Base-by-base conservation (phyloP, 768 basidiomycete genomes). In the Lentinus tigrinus region DNA sequence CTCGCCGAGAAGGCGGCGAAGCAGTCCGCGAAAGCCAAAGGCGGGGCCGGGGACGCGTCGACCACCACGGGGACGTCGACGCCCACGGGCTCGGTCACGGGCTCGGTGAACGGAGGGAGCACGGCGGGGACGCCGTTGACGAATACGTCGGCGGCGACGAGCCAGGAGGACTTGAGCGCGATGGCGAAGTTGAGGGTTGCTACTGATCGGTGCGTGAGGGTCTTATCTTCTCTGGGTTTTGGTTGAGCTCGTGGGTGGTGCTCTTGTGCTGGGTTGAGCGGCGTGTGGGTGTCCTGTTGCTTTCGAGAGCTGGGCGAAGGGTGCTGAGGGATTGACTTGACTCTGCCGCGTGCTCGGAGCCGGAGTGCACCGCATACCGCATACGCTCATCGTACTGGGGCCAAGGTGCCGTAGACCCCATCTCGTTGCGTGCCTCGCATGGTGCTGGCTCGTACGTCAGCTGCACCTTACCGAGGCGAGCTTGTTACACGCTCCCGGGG, bases 1-100 rank as follows among this genome's bases (percentile, higher is more conserved):
- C 84, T 97, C 56, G 95, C 93, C 60, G 95, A 96, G 74, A 97
- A 97, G 74, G 94, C 88, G 19, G 91, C 90, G 58, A 91, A 91
- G 72, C 84, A 88, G 72, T 80, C 84, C 54, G 80, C 88, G 10
- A 88, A 78, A 67, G 72, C 62, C 11, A 71, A 78, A 21, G 78
- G 75, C 24, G 73, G 74, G 10, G 68, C 74, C 52, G 66, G 74
- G 10, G 68, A 74, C 52, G 66, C 66, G 39, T 65, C 70, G 54
- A 75, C 80, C 10, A 81, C 84, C 8, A 76, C 83, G 4, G 80
- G 85, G 16, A 81, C 81, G 40, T 42, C 40, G 0, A 46, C 43
- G 21, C 24, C 43, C 3, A 46, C 43, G 13, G 81, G 85, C 11
- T 81, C 82, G 13, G 88, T 91, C 4, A 74, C 85, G 0, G 87